Conservation (phyloP, 2,329 filamentous ascomycete species). For the Cladosporium sp. region DNA sequence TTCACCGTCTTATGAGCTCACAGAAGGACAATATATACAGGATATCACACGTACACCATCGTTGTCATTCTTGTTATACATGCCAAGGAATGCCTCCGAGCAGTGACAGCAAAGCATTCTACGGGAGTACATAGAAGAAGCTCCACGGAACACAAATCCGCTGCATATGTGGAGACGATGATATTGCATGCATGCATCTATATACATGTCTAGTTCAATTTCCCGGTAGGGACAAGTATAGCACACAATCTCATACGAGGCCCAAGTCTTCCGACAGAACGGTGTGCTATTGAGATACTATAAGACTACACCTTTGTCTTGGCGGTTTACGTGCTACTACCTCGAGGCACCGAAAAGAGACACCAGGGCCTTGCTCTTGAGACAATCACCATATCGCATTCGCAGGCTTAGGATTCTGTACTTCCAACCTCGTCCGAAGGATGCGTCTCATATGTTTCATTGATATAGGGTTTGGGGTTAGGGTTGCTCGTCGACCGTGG, state of each 20-base stretch:
- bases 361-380: not conserved
- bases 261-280: not conserved
- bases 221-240: not conserved
- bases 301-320: not conserved
- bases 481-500: not conserved
- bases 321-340: not conserved
- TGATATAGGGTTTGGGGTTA: not conserved
- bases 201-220: not conserved
- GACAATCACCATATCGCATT: not conserved
- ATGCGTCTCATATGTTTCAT: not conserved
- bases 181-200: not conserved
- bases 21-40: not conserved
- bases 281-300: not conserved
- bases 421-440: not conserved
- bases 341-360: not conserved
- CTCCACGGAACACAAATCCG: not conserved
- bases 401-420: not conserved
- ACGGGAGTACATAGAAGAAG: not conserved
- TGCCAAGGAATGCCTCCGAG: not conserved
- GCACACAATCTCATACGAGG: not conserved
- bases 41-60: not conserved
- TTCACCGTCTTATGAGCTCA: not conserved
- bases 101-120: not conserved
- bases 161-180: not conserved
- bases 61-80: not conserved